Evolutionary conservation across 768 basidiomycete genomes (phyloP).

Genomic region (Tulasnella sp.): DNA sequence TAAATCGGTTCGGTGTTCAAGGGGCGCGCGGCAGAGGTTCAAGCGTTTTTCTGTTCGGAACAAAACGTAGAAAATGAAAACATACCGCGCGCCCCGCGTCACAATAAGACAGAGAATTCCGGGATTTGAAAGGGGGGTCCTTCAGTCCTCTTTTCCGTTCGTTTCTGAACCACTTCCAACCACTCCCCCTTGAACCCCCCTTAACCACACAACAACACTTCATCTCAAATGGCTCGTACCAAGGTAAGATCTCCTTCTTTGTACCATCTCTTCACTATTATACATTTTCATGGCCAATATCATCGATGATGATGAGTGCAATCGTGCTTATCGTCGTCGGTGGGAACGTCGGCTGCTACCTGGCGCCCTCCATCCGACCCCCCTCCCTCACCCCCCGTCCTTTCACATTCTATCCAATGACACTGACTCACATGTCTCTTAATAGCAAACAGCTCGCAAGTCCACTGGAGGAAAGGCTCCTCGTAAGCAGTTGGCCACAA

Average conservation of each 20-base stretch:
- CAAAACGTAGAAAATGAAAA: too few species aligned
- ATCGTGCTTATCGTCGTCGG: not conserved
- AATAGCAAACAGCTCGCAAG: constrained; percentile 19
- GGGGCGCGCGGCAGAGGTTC: too few species aligned
- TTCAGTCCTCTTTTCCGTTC: too few species aligned
- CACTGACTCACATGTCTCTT: not conserved
- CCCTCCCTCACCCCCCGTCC: not conserved
- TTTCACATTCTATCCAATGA: not conserved
- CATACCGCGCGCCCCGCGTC: too few species aligned
- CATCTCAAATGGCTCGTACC: constrained; percentile 18
- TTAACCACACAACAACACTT: constrained; percentile 1
- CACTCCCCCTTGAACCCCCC: constrained; percentile 5
- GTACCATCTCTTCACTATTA: not conserved
- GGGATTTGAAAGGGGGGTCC: too few species aligned
- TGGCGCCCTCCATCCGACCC: constrained; percentile 2
- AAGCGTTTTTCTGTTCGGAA: too few species aligned
- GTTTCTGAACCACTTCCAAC: not conserved
- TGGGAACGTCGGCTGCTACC: not conserved
- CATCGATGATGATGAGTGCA: not conserved
- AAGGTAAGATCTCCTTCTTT: constrained; percentile 10
- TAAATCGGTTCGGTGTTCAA: not conserved
- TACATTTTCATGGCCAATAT: not conserved
- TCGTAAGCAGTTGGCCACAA: constrained; percentile 36
- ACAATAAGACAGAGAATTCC: too few species aligned
- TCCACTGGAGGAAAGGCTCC: constrained; percentile 25